phyloP scores from a whole-genome alignment of 192 early-diverging fungal species.

The Coemansia guatemalensis region DNA sequence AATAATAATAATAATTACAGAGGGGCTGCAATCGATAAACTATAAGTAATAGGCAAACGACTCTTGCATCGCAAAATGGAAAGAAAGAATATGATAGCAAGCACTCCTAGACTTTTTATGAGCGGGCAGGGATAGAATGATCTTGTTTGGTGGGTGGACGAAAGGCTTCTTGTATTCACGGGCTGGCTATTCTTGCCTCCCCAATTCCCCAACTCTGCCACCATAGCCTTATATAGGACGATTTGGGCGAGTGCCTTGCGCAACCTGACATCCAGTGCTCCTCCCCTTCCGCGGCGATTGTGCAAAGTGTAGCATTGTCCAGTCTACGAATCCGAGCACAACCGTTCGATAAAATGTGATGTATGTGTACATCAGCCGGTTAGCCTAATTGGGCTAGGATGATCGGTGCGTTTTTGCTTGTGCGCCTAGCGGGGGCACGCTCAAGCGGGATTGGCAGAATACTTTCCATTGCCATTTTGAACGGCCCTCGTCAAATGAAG shows the following conservation, averaged over 20 bases:
- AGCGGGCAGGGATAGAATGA: not conserved
- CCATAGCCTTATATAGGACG: not conserved
- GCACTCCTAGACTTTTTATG: not conserved
- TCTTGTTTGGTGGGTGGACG: not conserved
- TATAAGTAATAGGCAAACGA: not conserved
- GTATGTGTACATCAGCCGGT: not conserved
- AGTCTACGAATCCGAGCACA: not conserved
- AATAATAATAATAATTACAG: not conserved
- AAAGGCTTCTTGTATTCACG: not conserved
- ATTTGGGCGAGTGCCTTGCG: not conserved
- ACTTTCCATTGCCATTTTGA: not conserved
- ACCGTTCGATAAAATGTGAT: not conserved
- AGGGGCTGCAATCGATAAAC: not conserved
- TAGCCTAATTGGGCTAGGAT: not conserved
- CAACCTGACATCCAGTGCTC: not conserved
- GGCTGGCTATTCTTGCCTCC: not conserved
- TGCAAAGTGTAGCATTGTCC: not conserved
- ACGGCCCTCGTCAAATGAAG: not conserved
- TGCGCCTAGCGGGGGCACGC: too few species aligned
- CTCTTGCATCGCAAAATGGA: not conserved
- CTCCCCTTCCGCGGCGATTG: not conserved
- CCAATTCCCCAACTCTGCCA: not conserved
- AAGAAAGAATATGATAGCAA: not conserved
- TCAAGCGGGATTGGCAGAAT: not conserved
- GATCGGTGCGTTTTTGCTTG: not conserved